Percentiles rank a stretch among this genome's conserved stretches.
Evolutionary conservation across 179 eudicot genomes (phyloP).

Genomic region (Spergularia azorica): DNA sequence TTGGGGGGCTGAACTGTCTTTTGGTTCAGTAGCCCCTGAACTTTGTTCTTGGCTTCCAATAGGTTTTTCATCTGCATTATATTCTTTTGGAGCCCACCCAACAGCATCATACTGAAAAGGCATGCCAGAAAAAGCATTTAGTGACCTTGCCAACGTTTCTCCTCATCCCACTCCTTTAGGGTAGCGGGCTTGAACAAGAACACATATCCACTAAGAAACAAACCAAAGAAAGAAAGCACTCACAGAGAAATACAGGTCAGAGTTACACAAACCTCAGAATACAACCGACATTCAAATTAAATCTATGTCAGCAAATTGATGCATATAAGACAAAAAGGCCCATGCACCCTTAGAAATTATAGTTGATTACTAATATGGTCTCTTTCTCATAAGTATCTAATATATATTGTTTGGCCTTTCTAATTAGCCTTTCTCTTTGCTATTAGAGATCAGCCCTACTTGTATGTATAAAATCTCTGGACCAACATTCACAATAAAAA

Average conservation of each 20-base stretch:
- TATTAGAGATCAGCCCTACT: background rate
- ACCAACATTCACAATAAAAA: background rate
- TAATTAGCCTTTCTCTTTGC: background rate
- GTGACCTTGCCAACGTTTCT: background rate
- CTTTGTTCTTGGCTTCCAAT: constrained; percentile 53
- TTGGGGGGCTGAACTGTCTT: constrained; percentile 73
- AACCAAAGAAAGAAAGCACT: background rate
- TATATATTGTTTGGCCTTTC: background rate
- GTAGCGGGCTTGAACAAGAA: constrained; percentile 1
- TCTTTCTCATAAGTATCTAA: too few relatives aligned
- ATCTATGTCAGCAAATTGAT: too few relatives aligned
- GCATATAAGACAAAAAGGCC: too few relatives aligned
- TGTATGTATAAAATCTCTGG: background rate
- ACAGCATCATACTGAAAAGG: constrained; percentile 80
- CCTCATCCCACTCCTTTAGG: background rate
- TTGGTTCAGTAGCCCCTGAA: constrained; percentile 48
- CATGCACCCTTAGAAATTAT: too few relatives aligned
- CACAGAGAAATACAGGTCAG: background rate
- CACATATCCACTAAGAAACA: background rate
- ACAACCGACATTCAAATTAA: too few relatives aligned
- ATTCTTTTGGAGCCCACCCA: constrained; percentile 99
- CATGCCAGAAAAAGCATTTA: constrained; percentile 16
- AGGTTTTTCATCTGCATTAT: constrained; percentile 83
- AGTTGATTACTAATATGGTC: too few relatives aligned
- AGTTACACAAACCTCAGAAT: too few relatives aligned